Evolutionary conservation across 768 basidiomycete genomes (phyloP), one percentile per base, ranked within the genome.

Genomic region (Leccinellum albellum): DNA sequence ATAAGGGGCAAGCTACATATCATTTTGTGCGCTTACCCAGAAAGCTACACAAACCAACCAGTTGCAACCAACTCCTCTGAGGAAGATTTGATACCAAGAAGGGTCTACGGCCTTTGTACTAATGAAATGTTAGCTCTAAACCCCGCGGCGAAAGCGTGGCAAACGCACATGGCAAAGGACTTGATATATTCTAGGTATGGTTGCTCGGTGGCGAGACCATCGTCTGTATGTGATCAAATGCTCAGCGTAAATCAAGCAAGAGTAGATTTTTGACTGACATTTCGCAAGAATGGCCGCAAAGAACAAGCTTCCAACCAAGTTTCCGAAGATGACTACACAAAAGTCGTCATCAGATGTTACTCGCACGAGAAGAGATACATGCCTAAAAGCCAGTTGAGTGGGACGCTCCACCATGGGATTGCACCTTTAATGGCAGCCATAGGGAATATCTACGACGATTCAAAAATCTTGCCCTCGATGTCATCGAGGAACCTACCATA

Each of bases 61-160:
- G 62, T 89, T 89, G 61, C 88, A 89, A 5, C 81, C 88, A 59
- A 89, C 86, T 0, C 87, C 88, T 15, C 87, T 76, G n/a, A 89
- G 70, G 71, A 89, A 84, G 35, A 89, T 86, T 66, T 89, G 82
- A 66, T 88, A 76, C 87, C 87, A 89, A 28, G 77, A 69, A 2
- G 88, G 88, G 13, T 83, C 80, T 2, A 72, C 71, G 0, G 87
- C 87, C 66, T 88, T 89, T 37, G 80, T 67, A 45, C 87, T 88
- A 49, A 14, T 40, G 17, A 48, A 15, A 35, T 23, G 35, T 53
- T 15, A 66, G 46, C 24, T 51, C 37, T 45, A 15, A 9, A 54
- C 51, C 55, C 24, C 6, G n/a, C 0, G 6, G 13, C n/a, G 3
- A 17, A 32, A 28, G 2, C 4, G 6, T 29, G 21, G 45, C 29